phyloP scores from a whole-genome alignment of 495 filamentous ascomycete genomes.

The Podospora appendiculata region DNA sequence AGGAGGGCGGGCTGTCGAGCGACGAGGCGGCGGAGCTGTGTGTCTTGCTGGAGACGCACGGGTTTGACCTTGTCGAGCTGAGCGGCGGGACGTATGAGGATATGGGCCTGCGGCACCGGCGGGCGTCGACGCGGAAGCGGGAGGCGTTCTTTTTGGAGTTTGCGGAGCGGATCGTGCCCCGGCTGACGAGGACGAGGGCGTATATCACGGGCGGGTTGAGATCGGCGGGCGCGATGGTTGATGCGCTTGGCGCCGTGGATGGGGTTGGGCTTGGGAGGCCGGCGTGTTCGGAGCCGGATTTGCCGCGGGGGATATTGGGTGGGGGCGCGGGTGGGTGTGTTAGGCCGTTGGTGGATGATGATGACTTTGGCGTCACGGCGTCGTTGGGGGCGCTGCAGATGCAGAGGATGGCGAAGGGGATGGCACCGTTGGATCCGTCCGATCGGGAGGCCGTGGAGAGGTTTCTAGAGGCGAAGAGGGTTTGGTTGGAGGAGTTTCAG shows the following conservation, averaged over 20 bases:
- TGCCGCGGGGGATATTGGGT: slow-evolving; percentile 30
- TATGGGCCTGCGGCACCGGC: slow-evolving; percentile 43
- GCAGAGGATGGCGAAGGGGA: neutral
- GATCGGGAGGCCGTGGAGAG: neutral
- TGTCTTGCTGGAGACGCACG: slow-evolving; percentile 42
- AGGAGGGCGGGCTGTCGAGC: slow-evolving; percentile 46
- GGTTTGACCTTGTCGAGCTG: slow-evolving; percentile 60
- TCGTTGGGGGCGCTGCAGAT: slow-evolving; percentile 3
- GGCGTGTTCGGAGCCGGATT: slow-evolving; percentile 41
- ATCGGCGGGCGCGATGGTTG: slow-evolving; percentile 54
- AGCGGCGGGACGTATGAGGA: slow-evolving; percentile 56
- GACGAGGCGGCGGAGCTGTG: slow-evolving; percentile 51
- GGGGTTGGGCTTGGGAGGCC: slow-evolving; percentile 51
- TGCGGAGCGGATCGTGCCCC: slow-evolving; percentile 51
- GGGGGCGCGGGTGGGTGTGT: neutral
- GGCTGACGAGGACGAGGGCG: slow-evolving; percentile 43
- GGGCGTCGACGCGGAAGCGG: slow-evolving; percentile 46
- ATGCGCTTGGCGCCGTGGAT: slow-evolving; percentile 48
- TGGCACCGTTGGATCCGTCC: neutral
- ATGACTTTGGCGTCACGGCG: slow-evolving; percentile 1
- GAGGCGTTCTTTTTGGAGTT: slow-evolving; percentile 64
- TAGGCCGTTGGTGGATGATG: neutral
- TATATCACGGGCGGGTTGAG: slow-evolving; percentile 59
- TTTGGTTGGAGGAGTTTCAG: neutral
- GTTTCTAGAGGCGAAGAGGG: neutral